phyloP scores from a whole-genome alignment of 2,329 filamentous ascomycete species.

The Cercospora canescens region DNA sequence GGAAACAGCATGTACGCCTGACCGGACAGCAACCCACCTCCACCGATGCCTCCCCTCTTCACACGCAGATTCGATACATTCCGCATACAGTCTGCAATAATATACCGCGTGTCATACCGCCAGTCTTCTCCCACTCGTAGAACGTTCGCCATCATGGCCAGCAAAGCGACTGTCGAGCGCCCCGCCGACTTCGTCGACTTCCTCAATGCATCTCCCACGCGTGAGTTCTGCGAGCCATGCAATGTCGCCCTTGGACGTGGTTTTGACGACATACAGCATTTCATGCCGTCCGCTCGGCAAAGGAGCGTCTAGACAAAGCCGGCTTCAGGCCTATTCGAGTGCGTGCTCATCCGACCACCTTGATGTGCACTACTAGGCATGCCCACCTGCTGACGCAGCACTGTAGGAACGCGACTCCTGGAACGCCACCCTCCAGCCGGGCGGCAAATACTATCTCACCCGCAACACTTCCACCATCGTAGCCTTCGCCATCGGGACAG shows the following conservation, averaged over 20 bases:
- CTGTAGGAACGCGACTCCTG: conserved; percentile 79
- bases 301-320: conserved; percentile 72
- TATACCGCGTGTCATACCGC: neutral
- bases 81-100: neutral
- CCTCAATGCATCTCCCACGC: conserved; percentile 90
- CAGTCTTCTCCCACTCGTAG: neutral
- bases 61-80: neutral
- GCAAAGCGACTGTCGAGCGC: conserved; percentile 41
- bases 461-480: conserved; percentile 90
- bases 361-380: neutral
- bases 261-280: conserved; percentile 63
- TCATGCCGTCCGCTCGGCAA: conserved; percentile 83
- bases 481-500: conserved; percentile 85
- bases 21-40: neutral
- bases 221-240: conserved; percentile 54
- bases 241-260: neutral
- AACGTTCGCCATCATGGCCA: conserved; percentile 30
- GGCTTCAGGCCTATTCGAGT: conserved; percentile 84
- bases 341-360: conserved; percentile 9
- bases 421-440: conserved; percentile 74
- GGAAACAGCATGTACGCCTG: neutral
- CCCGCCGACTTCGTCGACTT: conserved; percentile 89
- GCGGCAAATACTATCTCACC: conserved; percentile 95
- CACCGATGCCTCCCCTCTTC: neutral
- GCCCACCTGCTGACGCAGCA: neutral